These are phyloP conservation scores for Ocimum tenuiflorum DNA, from an alignment of 257 asterid species.

Conservation along the genomic window DNA sequence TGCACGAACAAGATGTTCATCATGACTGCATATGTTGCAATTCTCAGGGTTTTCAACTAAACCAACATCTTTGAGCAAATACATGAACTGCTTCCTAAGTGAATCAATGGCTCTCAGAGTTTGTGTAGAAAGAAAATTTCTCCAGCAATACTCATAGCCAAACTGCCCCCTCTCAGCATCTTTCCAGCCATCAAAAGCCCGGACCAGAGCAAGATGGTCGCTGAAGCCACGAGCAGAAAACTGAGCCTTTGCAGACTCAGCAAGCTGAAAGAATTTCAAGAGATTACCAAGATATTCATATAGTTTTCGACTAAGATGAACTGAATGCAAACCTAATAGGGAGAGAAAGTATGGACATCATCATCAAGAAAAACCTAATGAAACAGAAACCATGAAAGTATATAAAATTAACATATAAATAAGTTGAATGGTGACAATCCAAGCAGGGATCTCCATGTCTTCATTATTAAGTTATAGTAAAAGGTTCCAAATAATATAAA, in stretches of 20 bases:
- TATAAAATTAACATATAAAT: not conserved
- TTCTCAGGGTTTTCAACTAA: slow-evolving; percentile 52
- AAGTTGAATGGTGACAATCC: not conserved
- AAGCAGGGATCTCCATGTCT: not conserved
- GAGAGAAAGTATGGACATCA: not conserved
- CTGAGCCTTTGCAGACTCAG: slow-evolving; percentile 88
- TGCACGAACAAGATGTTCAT: slow-evolving; percentile 72
- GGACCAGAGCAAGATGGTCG: slow-evolving; percentile 75
- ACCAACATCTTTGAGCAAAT: slow-evolving; percentile 70
- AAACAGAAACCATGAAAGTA: not conserved
- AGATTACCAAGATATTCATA: slow-evolving; percentile 6
- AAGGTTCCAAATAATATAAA: no score
- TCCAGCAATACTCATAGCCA: slow-evolving; percentile 84
- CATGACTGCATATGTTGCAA: slow-evolving; percentile 69
- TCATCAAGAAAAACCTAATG: not conserved
- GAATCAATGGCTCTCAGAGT: slow-evolving; percentile 89
- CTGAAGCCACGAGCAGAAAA: slow-evolving; percentile 81
- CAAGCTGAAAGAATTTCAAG: slow-evolving; percentile 56
- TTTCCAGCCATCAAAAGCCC: slow-evolving; percentile 94
- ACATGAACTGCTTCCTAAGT: slow-evolving; percentile 65
- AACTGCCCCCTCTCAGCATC: slow-evolving; percentile 65
- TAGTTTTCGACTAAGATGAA: slow-evolving; percentile 8
- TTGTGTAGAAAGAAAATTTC: slow-evolving; percentile 83
- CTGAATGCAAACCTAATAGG: slow-evolving; percentile 1
- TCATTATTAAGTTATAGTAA: not conserved